Base-by-base conservation (phyloP, 371 early-diverging fungal genomes). In the Mortierella sp. region DNA sequence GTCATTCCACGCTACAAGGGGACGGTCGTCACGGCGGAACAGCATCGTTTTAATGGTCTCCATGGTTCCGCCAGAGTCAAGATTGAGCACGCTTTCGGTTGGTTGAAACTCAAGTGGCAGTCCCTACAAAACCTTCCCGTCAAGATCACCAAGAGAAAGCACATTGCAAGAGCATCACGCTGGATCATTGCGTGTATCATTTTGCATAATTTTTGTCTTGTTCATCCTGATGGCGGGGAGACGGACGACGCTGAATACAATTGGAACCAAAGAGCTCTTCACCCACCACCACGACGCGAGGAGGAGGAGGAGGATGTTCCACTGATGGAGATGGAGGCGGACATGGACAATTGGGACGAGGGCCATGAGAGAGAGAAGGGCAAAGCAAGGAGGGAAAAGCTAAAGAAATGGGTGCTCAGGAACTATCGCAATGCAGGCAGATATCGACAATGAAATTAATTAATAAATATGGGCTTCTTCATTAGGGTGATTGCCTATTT, bases 41-140 rank as follows among this genome's bases (percentile, higher is more conserved):
- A 70, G 59, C 50, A 55, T 10, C 16, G 5, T 11, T 76, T 76
- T 71, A 76, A 71, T 48, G 37, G 21, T 5, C 31, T 59, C 24
- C 77, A 76, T 70, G 51, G 71, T 0, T 28, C 55, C 3, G 72
- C 77, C 3, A 44, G 77, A 43, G 50, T 50, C 50, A 76, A 76
- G 77, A n/a, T 50, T 6, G 72, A 76, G 46, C 51, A 76, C 46
- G 71, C 77, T 0, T 14, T 71, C 28, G 61, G 77, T 10, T 61
- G 50, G 72, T 59, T 76, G 28, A 57, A 59, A 57, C 61, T 71
- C 40, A 71, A 70, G 43, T 76, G 70, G 31, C 69, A 54, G 46
- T 71, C 71, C 28, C 44, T 76, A 16, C 57, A 54, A 21, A 71
- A 53, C 31, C 51, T 54, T 4, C 71, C 55, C 21, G 57, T 76